phyloP scores from a whole-genome alignment of 768 basidiomycete genomes.

The Pleurotus tuoliensis region DNA sequence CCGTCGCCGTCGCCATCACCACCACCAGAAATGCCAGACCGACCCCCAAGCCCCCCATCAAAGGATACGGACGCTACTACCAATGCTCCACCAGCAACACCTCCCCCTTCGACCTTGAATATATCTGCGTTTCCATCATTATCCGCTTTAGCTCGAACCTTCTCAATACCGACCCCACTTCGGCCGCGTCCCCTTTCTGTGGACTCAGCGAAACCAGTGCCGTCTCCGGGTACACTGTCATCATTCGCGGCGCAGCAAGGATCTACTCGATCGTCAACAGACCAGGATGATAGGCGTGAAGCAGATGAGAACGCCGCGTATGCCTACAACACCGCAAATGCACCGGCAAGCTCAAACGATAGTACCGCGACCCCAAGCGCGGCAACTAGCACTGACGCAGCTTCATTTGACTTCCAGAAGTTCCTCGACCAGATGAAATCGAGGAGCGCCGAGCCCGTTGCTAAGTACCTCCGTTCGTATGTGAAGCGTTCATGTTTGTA shows the following conservation, averaged over 20 bases:
- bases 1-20: slow-evolving; percentile 33
- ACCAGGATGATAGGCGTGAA: background rate
- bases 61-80: slow-evolving; percentile 28
- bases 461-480: slow-evolving; percentile 93
- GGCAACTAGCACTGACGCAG: slow-evolving; percentile 24
- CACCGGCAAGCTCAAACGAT: slow-evolving; percentile 11
- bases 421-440: slow-evolving; percentile 95
- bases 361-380: slow-evolving; percentile 14
- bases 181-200: slow-evolving; percentile 56
- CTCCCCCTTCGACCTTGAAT: slow-evolving; percentile 20
- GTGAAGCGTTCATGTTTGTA: slow-evolving; percentile 24
- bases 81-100: slow-evolving; percentile 19
- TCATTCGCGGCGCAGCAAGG: slow-evolving; percentile 52
- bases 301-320: background rate
- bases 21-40: slow-evolving; percentile 11
- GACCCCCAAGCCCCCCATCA: slow-evolving; percentile 30
- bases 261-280: slow-evolving; percentile 9
- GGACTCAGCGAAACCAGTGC: slow-evolving; percentile 55
- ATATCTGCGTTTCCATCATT: slow-evolving; percentile 57
- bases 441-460: slow-evolving; percentile 85
- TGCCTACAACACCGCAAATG: background rate
- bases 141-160: slow-evolving; percentile 61
- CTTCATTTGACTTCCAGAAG: slow-evolving; percentile 83
- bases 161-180: slow-evolving; percentile 49
- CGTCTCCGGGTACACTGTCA: slow-evolving; percentile 52